These are phyloP conservation scores for Aspergillus carlsbadensis DNA, from an alignment of 495 filamentous ascomycete species.

Conservation along the genomic window DNA sequence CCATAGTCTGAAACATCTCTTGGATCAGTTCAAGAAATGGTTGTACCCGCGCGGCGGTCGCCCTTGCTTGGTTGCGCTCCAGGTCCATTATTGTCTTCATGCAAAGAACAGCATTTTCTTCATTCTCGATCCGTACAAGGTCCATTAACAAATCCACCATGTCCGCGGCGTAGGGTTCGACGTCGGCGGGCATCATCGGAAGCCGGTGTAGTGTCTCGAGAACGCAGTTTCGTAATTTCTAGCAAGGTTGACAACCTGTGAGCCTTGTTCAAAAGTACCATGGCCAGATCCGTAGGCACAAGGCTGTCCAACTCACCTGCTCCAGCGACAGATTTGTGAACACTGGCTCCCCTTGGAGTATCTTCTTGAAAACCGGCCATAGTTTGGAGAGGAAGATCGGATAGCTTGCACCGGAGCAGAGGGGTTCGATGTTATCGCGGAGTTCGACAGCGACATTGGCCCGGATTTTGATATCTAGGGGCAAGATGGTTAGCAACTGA, in stretches of 20 bases:
- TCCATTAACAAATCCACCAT: slow-evolving; percentile 87
- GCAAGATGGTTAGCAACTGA: slow-evolving; percentile 13
- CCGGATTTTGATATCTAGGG: slow-evolving; percentile 70
- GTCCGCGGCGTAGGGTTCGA: slow-evolving; percentile 82
- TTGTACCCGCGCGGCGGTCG: slow-evolving; percentile 76
- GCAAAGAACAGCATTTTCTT: slow-evolving; percentile 95
- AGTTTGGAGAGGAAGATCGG: slow-evolving; percentile 76
- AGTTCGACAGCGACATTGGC: slow-evolving; percentile 74
- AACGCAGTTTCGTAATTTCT: slow-evolving; percentile 87
- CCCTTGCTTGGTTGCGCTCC: slow-evolving; percentile 86
- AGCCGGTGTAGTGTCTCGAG: slow-evolving; percentile 94
- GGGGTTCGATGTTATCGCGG: slow-evolving; percentile 80
- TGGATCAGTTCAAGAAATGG: slow-evolving; percentile 88
- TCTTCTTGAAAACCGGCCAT: slow-evolving; percentile 84
- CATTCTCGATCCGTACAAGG: slow-evolving; percentile 87
- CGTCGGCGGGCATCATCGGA: slow-evolving; percentile 76
- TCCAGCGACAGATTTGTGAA: slow-evolving; percentile 86
- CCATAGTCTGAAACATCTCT: slow-evolving; percentile 93
- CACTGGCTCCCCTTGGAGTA: slow-evolving; percentile 82
- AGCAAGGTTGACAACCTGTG: slow-evolving; percentile 20
- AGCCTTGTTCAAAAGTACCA: slow-evolving; percentile 7
- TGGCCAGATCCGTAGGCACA: neutral
- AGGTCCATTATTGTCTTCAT: slow-evolving; percentile 98
- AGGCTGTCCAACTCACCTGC: slow-evolving; percentile 53
- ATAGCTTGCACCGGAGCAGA: slow-evolving; percentile 65